phyloP scores from a whole-genome alignment of 139 green algal genomes.

The Chlorella vulgaris region DNA sequence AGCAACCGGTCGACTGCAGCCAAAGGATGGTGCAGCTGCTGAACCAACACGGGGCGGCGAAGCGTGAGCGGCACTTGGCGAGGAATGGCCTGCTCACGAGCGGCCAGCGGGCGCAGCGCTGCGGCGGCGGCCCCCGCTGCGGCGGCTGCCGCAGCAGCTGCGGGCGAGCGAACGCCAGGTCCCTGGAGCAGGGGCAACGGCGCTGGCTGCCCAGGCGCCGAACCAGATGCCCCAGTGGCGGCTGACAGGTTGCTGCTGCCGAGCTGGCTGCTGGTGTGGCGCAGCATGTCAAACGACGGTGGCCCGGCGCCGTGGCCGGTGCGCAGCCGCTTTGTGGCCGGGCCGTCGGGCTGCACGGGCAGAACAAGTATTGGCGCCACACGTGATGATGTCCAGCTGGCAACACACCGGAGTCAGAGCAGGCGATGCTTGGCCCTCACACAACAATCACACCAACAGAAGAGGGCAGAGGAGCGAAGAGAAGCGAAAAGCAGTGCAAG shows the following conservation, averaged over 20 bases:
- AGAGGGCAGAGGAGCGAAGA: no score
- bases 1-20: slow-evolving; percentile 20
- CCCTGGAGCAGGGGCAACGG: slow-evolving; percentile 1
- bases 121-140: not conserved
- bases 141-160: not conserved
- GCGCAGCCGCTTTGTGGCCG: slow-evolving; percentile 17
- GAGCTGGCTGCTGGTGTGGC: not conserved
- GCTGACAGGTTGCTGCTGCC: no score
- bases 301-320: not conserved
- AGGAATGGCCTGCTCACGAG: slow-evolving; percentile 25
- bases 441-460: not conserved
- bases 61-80: slow-evolving; percentile 16
- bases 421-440: not conserved
- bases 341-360: not conserved
- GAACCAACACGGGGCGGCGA: not conserved
- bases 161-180: not conserved
- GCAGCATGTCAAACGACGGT: not conserved
- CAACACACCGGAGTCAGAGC: not conserved
- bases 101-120: slow-evolving; percentile 21
- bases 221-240: no score
- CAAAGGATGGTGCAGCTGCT: slow-evolving; percentile 9
- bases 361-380: not conserved
- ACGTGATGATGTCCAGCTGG: not conserved
- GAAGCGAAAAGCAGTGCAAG: no score
- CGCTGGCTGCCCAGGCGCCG: no score